These are phyloP conservation scores for Geranomyces variabilis DNA, from an alignment of 192 early-diverging fungal genomes.

Conservation along the genomic window DNA sequence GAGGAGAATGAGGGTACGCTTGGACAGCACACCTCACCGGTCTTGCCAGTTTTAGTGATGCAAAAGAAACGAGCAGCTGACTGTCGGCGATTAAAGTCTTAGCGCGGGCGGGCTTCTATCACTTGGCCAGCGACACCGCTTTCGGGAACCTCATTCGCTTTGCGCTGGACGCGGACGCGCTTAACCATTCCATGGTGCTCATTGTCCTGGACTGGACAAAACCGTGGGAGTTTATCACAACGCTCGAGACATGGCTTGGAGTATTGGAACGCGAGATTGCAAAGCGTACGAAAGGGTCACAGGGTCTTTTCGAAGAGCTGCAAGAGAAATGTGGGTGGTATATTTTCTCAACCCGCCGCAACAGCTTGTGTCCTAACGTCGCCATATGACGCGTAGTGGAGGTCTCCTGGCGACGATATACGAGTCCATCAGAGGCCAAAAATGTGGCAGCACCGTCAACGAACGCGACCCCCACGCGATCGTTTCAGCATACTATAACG, in stretches of 20 bases:
- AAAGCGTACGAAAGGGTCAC: neutral
- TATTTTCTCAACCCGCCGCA: too few species aligned
- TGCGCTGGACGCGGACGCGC: constrained; percentile 67
- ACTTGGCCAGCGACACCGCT: constrained; percentile 70
- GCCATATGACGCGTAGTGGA: constrained; percentile 59
- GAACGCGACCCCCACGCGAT: neutral
- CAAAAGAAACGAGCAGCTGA: neutral
- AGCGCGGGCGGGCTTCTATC: constrained; percentile 79
- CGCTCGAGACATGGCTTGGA: constrained; percentile 77
- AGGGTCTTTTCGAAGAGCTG: constrained; percentile 16
- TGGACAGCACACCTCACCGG: neutral
- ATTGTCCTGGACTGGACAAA: constrained; percentile 89
- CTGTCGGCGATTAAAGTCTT: constrained; percentile 51
- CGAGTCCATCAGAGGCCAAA: constrained; percentile 46
- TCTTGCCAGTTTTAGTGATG: neutral
- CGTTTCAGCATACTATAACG: constrained; percentile 21
- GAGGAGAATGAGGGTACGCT: constrained; percentile 79
- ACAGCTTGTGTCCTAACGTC: neutral
- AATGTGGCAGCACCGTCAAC: neutral
- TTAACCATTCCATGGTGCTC: constrained; percentile 67
- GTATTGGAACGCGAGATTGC: constrained; percentile 54
- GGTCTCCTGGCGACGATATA: constrained; percentile 71
- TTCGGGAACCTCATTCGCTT: constrained; percentile 73
- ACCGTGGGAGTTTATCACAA: constrained; percentile 85
- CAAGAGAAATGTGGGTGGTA: constrained; percentile 18